Base-by-base conservation (phyloP, 1,284 basidiomycete genomes). In the Apiotrichum akiyoshidainum region DNA sequence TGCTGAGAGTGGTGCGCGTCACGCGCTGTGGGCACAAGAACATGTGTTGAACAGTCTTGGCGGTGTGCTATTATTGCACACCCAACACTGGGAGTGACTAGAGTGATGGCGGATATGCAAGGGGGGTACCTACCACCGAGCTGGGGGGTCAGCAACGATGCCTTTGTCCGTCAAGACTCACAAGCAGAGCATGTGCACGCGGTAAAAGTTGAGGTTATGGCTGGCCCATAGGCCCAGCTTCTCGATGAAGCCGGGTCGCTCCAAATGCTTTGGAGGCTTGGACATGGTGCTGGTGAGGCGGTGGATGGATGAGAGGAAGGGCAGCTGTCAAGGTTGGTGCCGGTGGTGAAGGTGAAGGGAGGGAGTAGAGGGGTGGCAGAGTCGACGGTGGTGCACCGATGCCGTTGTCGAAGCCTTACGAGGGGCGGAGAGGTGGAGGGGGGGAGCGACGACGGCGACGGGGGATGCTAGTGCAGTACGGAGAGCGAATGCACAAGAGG, bases 181-280 rank as follows among this genome's bases (percentile, higher is more conserved):
- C 61, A 81, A 81, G 55, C 73, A 69, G 39, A 80, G 55, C 56
- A 82, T 66, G 59, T 82, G 81, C 9, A 79, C 64, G 22, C 78
- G 69, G 48, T 79, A 79, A 49, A 78, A 79, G 64, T 79, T 79
- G 50, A 77, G 66, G 41, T 65, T 46, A 39, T 52, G 34, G 12
- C 45, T 46, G 12, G 45, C 39, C 39, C 35, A 42, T 17, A 37
- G 16, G 13, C 31, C 11, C 21, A 35, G 8, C 47, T 41, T 39
- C 41, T 55, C 54, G 11, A 48, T n/a, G 39, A 42, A 35, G 46
- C 46, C 40, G 9, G 54, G 54, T 19, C 49, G 46, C 40, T 26
- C 37, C 9, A 55, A 31, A 31, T 49, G 54, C 14, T 35, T 37
- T 13, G 45, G 53, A 14, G 31, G 22, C 16, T 16, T 19, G 33